Conservation (phyloP, 208 protist species). For the Acanthamoeba culbertsoni region DNA sequence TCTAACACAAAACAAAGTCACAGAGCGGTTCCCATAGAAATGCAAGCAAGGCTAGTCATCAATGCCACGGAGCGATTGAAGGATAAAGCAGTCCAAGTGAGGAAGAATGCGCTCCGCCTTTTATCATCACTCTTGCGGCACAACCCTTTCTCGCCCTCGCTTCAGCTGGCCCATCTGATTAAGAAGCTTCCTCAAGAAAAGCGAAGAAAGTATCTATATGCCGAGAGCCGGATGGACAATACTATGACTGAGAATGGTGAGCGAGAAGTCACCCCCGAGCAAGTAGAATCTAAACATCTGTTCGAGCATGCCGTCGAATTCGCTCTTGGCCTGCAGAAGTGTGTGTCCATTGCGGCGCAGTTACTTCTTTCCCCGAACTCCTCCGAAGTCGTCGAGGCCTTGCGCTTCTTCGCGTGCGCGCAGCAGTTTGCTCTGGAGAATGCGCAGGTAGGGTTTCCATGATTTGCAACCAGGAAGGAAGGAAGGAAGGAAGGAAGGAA, state of each 20-base stretch:
- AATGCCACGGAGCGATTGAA: slow-evolving; percentile 50
- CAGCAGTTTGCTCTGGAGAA: neutral
- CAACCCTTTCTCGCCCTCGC: slow-evolving; percentile 60
- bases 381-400: slow-evolving; percentile 58
- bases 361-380: slow-evolving; percentile 60
- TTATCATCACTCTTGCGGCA: slow-evolving; percentile 56
- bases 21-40: slow-evolving; percentile 1
- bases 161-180: neutral
- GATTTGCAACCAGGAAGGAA: too few species aligned
- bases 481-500: too few species aligned
- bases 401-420: slow-evolving; percentile 57
- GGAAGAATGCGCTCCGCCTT: slow-evolving; percentile 73
- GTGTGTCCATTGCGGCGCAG: slow-evolving; percentile 1
- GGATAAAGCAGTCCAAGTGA: slow-evolving; percentile 69
- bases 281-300: neutral
- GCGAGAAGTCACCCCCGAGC: neutral
- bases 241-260: neutral
- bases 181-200: neutral
- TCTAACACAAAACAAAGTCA: neutral
- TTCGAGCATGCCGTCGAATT: slow-evolving; percentile 39
- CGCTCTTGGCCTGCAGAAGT: neutral
- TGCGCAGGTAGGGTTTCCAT: too few species aligned
- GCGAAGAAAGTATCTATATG: neutral
- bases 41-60: neutral
- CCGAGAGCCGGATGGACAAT: neutral